Evolutionary conservation across 2,329 filamentous ascomycete species (phyloP).

Genomic region (Trichoderma pleuroti): DNA sequence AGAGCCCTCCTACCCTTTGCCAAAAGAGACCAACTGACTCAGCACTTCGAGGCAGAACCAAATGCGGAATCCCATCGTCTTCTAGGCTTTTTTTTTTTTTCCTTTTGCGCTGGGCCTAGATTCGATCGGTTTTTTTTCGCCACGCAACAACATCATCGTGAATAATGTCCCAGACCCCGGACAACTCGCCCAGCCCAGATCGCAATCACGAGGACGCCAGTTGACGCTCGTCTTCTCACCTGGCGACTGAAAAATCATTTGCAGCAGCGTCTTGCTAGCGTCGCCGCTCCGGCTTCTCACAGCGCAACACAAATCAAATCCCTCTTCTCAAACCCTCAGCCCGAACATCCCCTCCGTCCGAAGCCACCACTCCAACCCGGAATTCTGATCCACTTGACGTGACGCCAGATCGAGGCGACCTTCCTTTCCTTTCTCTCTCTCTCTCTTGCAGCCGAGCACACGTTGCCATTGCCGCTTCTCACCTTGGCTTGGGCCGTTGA

Average conservation of each 20-base stretch:
- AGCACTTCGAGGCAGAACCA: background rate
- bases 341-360: conserved; percentile 26
- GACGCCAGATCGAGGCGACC: conserved; percentile 17
- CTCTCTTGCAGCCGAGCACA: conserved; percentile 15
- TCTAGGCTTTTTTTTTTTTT: background rate
- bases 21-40: background rate
- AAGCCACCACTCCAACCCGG: conserved; percentile 20
- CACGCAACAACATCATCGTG: conserved; percentile 14
- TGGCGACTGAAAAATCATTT: background rate
- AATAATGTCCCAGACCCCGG: background rate
- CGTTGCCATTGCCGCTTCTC: conserved; percentile 14
- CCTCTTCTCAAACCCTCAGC: conserved; percentile 8
- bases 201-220: background rate
- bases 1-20: background rate
- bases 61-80: background rate
- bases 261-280: background rate
- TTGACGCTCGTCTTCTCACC: background rate
- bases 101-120: background rate
- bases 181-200: background rate
- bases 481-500: background rate
- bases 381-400: conserved; percentile 12
- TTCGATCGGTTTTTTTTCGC: background rate
- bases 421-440: background rate
- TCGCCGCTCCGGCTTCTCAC: background rate
- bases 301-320: background rate